phyloP scores from a whole-genome alignment of 305 asterid genomes.

The Solanum hybrid region DNA sequence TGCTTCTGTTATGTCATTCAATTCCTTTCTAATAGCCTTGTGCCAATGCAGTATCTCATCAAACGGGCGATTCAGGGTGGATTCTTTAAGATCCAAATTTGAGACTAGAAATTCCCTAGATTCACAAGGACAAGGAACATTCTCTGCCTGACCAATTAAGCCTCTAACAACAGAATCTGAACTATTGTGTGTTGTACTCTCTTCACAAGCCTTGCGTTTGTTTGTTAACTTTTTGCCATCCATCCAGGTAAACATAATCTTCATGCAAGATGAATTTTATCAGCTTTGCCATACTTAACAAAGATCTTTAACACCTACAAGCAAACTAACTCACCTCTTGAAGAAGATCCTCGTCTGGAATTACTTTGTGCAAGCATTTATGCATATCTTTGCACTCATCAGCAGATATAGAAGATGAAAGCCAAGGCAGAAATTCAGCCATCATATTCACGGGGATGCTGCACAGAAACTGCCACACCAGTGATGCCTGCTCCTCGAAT shows the following conservation, averaged over 20 bases:
- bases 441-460: slow-evolving; percentile 97
- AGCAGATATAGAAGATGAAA: slow-evolving; percentile 69
- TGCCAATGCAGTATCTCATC: slow-evolving; percentile 97
- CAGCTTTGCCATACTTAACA: slow-evolving; percentile 1
- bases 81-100: slow-evolving; percentile 26
- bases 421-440: slow-evolving; percentile 99
- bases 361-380: slow-evolving; percentile 69
- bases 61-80: slow-evolving; percentile 41
- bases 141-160: slow-evolving; percentile 22
- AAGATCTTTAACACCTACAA: neutral
- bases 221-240: slow-evolving; percentile 64
- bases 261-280: slow-evolving; percentile 16
- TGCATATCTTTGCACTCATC: slow-evolving; percentile 91
- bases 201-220: slow-evolving; percentile 73
- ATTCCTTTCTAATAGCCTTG: slow-evolving; percentile 80
- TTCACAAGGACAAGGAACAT: slow-evolving; percentile 40
- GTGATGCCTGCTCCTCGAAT: slow-evolving; percentile 91
- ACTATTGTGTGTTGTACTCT: slow-evolving; percentile 22
- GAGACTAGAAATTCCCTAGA: slow-evolving; percentile 29
- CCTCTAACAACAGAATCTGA: slow-evolving; percentile 14
- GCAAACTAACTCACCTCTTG: slow-evolving; percentile 54
- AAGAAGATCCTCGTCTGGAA: slow-evolving; percentile 82
- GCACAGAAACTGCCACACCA: slow-evolving; percentile 98
- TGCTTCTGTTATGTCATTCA: slow-evolving; percentile 80
- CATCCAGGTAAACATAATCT: slow-evolving; percentile 97